Base-by-base conservation (phyloP, 805 yeast species). In the Kluyveromyces siamensis region DNA sequence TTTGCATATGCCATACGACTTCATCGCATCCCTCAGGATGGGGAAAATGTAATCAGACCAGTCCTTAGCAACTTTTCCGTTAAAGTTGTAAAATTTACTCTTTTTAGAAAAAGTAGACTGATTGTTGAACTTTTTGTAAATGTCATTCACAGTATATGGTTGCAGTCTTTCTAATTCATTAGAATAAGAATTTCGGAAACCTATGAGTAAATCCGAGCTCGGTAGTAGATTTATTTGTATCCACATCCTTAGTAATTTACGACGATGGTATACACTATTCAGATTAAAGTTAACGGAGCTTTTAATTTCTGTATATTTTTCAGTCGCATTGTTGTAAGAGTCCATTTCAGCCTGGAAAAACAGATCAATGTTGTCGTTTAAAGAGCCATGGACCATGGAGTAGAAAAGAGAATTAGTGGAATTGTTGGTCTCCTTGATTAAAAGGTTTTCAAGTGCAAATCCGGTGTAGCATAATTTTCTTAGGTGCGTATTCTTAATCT, bases 321-420 rank as follows among this genome's bases (percentile, higher is more conserved):
- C 49, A 2, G 52, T 48, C 2, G 38, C 25, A 1, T 50, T 33
- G 38, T 65, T 59, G 48, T 55, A 56, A 8, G 63, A 55, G 48
- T 65, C 69, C 60, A 65, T 57, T 48, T 65, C 69, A 42, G 66
- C 62, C 16, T 67, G 57, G 14, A 65, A 42, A n/a, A 65, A 44
- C 11, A 63, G n/a, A 14, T 47, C 49, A 10, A 58, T 50, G 8
- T 55, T 45, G 4, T 54, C 50, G 27, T 49, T 46, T 9, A 62
- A 27, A 21, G 50, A 46, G 16, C 57, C 60, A 37, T 62, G 62
- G 1, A 61, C 57, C 6, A 63, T 52, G 1, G 65, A 58, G 44
- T 41, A 62, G 56, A 33, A 54, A 45, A 13, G 56, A 52, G 16
- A 46, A 45, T 27, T 37, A 13, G 19, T 39, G 37, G 0, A 41